Base-by-base conservation (phyloP, 352 stramenopile genomes). In the Phytophthora kernoviae region DNA sequence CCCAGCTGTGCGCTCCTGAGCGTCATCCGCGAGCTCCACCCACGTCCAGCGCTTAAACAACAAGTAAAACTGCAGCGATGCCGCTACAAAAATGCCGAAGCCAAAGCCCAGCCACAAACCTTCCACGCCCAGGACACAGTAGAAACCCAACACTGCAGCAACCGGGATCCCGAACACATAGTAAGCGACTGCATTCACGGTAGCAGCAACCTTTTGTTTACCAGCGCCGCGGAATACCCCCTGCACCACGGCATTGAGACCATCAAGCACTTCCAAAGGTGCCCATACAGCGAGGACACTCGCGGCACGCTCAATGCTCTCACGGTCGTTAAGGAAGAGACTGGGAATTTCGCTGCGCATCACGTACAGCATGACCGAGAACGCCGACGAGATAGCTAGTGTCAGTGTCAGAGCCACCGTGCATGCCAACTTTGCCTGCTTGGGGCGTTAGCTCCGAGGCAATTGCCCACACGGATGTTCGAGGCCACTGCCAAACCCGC, bases 91-190 rank as follows among this genome's bases (percentile, higher is more conserved):
- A 32, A 84, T 77, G 14, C 75, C 76, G 26, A 75, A 55, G 4
- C 69, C 70, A 56, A 93, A 75, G 48, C 78, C 72, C 17, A 87
- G 42, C 81, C 81, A 89, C 14, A 88, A 65, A 7, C 81, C 81
- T 37, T 81, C 62, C 15, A 91, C 68, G n/a, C 70, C 74, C 10
- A 84, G 42, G 5, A 71, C 40, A 21, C 75, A 54, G 42, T 73
- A 40, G 56, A 95, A 82, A 2, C 55, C 84, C 8, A 93, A 52
- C 10, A 87, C 12, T 15, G 75, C 76, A 1, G 77, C 86, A 0
- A 92, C 15, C 0, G 88, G 87, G 20, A 96, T 74, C 14, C 88
- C 86, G 7, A 90, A 75, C 1, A 77, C 53, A 58, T 93, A 96
- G 59, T 91, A 94, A 1, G 82, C 85, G 12, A 90, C 68, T 10